Evolutionary conservation across 2,329 filamentous ascomycete genomes (phyloP).

Genomic region (Mycocentrospora acerina): DNA sequence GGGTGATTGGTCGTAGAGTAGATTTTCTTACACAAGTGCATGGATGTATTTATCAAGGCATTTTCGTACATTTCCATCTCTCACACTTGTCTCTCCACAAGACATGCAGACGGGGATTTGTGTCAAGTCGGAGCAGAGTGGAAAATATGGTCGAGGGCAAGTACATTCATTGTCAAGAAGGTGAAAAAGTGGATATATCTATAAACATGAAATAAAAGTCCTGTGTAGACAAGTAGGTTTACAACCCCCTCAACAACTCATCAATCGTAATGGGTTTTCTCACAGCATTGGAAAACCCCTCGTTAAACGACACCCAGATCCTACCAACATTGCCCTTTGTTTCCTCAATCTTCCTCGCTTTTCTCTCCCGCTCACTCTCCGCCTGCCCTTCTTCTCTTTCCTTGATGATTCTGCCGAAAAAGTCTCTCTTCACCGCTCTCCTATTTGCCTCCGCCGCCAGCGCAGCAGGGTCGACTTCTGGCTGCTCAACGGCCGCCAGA

Average conservation of each 20-base stretch:
- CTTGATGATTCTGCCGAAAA: constrained; percentile 75
- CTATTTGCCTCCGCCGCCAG: constrained; percentile 21
- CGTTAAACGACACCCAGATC: constrained; percentile 87
- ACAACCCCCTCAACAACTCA: constrained; percentile 73
- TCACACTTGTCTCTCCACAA: too few species aligned
- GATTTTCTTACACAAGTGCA: too few species aligned
- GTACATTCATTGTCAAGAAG: too few species aligned
- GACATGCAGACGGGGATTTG: too few species aligned
- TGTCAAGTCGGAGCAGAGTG: too few species aligned
- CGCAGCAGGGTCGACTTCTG: constrained; percentile 22
- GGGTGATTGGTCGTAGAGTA: too few species aligned
- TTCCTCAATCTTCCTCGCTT: constrained; percentile 37
- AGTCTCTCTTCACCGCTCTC: constrained; percentile 68
- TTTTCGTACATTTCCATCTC: too few species aligned
- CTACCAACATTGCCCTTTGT: constrained; percentile 53
- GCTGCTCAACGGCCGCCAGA: constrained; percentile 16
- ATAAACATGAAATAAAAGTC: too few species aligned
- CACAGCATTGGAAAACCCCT: constrained; percentile 90
- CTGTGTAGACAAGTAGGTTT: too few species aligned
- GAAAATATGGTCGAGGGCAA: too few species aligned
- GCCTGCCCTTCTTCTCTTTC: constrained; percentile 43
- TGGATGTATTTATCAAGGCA: too few species aligned
- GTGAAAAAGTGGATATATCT: too few species aligned
- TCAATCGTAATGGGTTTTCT: constrained; percentile 80
- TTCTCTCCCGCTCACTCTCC: constrained; percentile 46